Evolutionary conservation across 2,329 filamentous ascomycete species (phyloP).

Genomic region (Paradendryphiella salina): DNA sequence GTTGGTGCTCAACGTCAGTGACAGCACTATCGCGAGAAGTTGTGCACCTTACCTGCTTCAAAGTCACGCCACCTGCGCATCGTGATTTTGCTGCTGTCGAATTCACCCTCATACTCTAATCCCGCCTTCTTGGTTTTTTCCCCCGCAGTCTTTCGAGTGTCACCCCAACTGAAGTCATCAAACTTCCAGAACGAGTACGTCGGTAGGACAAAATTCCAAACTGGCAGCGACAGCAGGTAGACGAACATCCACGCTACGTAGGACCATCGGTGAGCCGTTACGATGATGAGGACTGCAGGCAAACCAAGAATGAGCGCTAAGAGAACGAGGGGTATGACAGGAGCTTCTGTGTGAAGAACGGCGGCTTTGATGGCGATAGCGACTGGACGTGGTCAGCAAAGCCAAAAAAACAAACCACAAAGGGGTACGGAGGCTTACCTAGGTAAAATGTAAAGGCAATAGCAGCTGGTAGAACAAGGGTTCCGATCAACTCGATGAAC

Average conservation of each 20-base stretch:
- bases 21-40: constrained; percentile 20
- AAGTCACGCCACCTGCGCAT: constrained; percentile 98
- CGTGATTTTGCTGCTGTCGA: constrained; percentile 97
- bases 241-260: constrained; percentile 98
- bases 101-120: constrained; percentile 89
- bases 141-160: constrained; percentile 91
- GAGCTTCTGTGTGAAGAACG: constrained; percentile 60
- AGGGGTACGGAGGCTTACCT: constrained; percentile 61
- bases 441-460: constrained; percentile 98
- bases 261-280: constrained; percentile 89
- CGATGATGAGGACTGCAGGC: constrained; percentile 84
- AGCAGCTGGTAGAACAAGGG: constrained; percentile 89
- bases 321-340: constrained; percentile 87
- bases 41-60: constrained; percentile 65
- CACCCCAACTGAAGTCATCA: constrained; percentile 99
- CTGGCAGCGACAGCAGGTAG: constrained; percentile 86
- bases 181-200: constrained; percentile 99
- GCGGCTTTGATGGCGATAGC: constrained; percentile 79
- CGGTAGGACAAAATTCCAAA: constrained; percentile 97
- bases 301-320: constrained; percentile 90
- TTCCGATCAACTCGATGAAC: constrained; percentile 92
- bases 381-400: constrained; percentile 58
- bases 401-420: not conserved
- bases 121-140: constrained; percentile 87
- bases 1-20: constrained; percentile 34